These are phyloP conservation scores for Wickerhamiella slavikovae DNA, from an alignment of 805 yeast genomes.

Conservation along the genomic window DNA sequence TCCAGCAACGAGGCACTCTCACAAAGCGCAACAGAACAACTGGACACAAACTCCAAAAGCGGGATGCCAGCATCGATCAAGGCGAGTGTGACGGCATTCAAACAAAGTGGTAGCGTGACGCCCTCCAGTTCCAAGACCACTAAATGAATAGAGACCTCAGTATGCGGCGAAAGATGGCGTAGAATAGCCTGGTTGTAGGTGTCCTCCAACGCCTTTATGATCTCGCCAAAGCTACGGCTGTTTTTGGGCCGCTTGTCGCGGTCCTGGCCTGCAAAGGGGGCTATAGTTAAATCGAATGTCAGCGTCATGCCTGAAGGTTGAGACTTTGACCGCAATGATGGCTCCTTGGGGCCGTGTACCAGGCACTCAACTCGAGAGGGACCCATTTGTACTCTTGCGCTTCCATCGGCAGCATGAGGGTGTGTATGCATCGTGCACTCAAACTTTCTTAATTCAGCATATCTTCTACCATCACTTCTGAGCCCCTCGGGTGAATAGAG, in stretches of 20 bases:
- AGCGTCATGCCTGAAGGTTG: slow-evolving; percentile 36
- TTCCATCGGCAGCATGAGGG: slow-evolving; percentile 67
- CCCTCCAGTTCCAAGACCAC: slow-evolving; percentile 84
- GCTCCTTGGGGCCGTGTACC: slow-evolving; percentile 83
- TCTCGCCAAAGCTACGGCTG: slow-evolving; percentile 27
- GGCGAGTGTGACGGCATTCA: slow-evolving; percentile 76
- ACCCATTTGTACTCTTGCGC: slow-evolving; percentile 82
- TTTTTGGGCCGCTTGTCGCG: slow-evolving; percentile 47
- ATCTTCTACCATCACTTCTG: slow-evolving; percentile 76
- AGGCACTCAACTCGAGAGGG: slow-evolving; percentile 71
- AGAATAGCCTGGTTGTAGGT: slow-evolving; percentile 37
- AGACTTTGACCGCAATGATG: slow-evolving; percentile 27
- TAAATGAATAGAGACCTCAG: slow-evolving; percentile 52
- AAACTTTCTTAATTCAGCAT: slow-evolving; percentile 78
- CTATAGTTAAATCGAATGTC: slow-evolving; percentile 43
- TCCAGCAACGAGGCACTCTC: slow-evolving; percentile 69
- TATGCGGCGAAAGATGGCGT: slow-evolving; percentile 58
- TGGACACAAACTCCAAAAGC: slow-evolving; percentile 73
- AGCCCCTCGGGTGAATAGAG: slow-evolving; percentile 90
- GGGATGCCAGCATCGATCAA: slow-evolving; percentile 89
- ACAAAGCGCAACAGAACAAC: slow-evolving; percentile 59
- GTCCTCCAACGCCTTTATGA: slow-evolving; percentile 15
- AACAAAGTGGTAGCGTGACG: slow-evolving; percentile 55
- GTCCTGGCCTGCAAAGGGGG: slow-evolving; percentile 64
- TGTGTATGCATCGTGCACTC: slow-evolving; percentile 72